phyloP scores from a whole-genome alignment of 257 asterid genomes.

The Craterostigma plantagineum region DNA sequence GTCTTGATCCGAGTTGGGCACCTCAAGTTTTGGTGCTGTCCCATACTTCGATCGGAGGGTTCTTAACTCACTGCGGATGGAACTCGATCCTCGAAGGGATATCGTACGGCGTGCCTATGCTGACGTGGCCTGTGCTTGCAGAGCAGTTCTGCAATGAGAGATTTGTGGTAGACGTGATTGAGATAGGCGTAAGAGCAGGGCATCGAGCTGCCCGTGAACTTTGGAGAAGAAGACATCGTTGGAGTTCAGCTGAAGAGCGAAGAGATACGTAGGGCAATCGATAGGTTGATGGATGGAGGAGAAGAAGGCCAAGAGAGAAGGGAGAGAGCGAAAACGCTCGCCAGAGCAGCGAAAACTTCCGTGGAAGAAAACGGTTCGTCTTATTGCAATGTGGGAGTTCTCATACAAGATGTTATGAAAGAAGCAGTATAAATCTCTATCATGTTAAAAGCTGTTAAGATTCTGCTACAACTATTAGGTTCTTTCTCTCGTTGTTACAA shows the following conservation, averaged over 20 bases:
- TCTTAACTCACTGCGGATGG: slow-evolving; percentile 28
- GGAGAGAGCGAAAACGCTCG: not conserved
- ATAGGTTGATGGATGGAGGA: slow-evolving; percentile 1
- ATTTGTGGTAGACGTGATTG: slow-evolving; percentile 5
- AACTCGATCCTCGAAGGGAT: slow-evolving; percentile 24
- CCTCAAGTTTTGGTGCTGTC: slow-evolving; percentile 27
- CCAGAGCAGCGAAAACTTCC: not conserved
- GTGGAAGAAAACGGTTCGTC: not conserved
- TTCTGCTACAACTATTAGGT: too few species aligned
- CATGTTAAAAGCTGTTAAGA: too few species aligned
- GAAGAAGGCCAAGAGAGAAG: not conserved
- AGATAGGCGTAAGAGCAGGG: slow-evolving; percentile 1
- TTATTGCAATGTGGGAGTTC: too few species aligned
- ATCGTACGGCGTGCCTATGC: slow-evolving; percentile 24
- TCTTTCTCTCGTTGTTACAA: too few species aligned
- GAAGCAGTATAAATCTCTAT: too few species aligned
- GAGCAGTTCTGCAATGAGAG: slow-evolving; percentile 33
- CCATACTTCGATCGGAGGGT: slow-evolving; percentile 18
- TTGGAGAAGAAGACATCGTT: not conserved
- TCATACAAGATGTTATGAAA: too few species aligned
- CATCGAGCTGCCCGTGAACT: not conserved
- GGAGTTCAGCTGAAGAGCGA: not conserved
- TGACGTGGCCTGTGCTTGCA: slow-evolving; percentile 27
- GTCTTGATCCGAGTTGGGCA: slow-evolving; percentile 34
- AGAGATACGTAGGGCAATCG: not conserved